Evolutionary conservation across 208 protist species (phyloP).

Genomic region (Leishmania aethiopica): DNA sequence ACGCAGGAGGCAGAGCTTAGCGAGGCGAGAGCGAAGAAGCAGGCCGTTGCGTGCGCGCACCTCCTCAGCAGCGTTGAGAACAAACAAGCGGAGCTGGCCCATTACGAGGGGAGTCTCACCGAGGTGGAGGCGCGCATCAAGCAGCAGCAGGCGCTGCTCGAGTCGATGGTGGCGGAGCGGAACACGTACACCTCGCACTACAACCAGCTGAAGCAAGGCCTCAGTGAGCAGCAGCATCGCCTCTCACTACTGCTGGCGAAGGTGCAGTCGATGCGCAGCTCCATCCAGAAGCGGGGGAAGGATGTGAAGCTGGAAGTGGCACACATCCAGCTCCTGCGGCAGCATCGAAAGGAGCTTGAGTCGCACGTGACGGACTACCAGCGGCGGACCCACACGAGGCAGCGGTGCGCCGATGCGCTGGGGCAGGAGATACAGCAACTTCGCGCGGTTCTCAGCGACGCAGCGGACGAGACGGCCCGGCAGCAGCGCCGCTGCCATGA

Average conservation of each 20-base stretch:
- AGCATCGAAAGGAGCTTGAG: constrained; percentile 59
- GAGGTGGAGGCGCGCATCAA: constrained; percentile 67
- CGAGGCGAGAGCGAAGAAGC: constrained; percentile 67
- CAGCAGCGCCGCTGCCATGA: constrained; percentile 93
- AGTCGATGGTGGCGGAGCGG: constrained; percentile 94
- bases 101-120: constrained; percentile 81
- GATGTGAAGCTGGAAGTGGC: constrained; percentile 47
- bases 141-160: constrained; percentile 86
- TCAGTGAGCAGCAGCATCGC: constrained; percentile 93
- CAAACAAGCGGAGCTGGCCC: constrained; percentile 72
- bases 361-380: constrained; percentile 50
- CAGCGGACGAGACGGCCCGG: constrained; percentile 79
- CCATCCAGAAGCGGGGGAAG: constrained; percentile 88
- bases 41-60: constrained; percentile 67
- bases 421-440: constrained; percentile 90
- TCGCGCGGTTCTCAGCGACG: constrained; percentile 92
- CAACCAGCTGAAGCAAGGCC: constrained; percentile 93
- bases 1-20: constrained; percentile 91
- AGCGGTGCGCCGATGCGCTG: constrained; percentile 44
- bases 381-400: constrained; percentile 37
- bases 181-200: constrained; percentile 97
- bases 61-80: constrained; percentile 91
- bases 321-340: constrained; percentile 44
- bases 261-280: constrained; percentile 92
- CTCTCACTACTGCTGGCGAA: constrained; percentile 96